Evolutionary conservation across 192 early-diverging fungal genomes (phyloP).

Genomic region (Coemansia aciculifera): DNA sequence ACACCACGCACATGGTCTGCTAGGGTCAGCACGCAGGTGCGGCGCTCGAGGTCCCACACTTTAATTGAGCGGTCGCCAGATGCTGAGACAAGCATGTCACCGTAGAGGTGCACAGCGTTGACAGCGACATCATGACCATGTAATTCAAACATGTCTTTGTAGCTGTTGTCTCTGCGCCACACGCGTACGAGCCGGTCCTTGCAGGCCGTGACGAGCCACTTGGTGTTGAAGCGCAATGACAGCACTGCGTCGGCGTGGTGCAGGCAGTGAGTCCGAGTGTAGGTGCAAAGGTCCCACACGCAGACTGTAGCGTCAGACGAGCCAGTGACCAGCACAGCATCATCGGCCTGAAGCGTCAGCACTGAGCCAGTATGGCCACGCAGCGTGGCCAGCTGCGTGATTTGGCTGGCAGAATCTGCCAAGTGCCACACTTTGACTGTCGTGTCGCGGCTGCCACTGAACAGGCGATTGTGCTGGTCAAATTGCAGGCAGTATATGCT

Average conservation of each 20-base stretch:
- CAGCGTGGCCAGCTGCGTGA: constrained; percentile 59
- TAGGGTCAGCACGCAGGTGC: constrained; percentile 65
- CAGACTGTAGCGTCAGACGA: constrained; percentile 68
- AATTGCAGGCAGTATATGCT: constrained; percentile 86
- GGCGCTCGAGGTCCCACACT: constrained; percentile 78
- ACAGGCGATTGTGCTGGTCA: constrained; percentile 63
- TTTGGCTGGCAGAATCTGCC: constrained; percentile 52
- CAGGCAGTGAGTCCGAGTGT: constrained; percentile 49
- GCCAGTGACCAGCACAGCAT: constrained; percentile 63
- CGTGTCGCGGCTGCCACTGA: constrained; percentile 71
- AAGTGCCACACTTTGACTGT: constrained; percentile 80
- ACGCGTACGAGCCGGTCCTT: constrained; percentile 81
- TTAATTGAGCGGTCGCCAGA: constrained; percentile 83
- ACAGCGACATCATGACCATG: constrained; percentile 74
- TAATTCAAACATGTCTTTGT: constrained; percentile 59
- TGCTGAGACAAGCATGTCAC: constrained; percentile 64
- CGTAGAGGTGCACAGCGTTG: constrained; percentile 75
- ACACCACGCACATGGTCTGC: constrained; percentile 79
- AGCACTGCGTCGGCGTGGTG: constrained; percentile 71
- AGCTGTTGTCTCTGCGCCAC: constrained; percentile 63
- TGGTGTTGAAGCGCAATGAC: constrained; percentile 73
- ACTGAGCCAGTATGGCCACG: constrained; percentile 75
- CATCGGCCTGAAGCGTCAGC: constrained; percentile 83
- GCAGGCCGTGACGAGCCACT: constrained; percentile 78
- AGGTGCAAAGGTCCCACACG: constrained; percentile 71